phyloP scores from a whole-genome alignment of 2,329 filamentous ascomycete genomes.

The Scedosporium minutisporum region DNA sequence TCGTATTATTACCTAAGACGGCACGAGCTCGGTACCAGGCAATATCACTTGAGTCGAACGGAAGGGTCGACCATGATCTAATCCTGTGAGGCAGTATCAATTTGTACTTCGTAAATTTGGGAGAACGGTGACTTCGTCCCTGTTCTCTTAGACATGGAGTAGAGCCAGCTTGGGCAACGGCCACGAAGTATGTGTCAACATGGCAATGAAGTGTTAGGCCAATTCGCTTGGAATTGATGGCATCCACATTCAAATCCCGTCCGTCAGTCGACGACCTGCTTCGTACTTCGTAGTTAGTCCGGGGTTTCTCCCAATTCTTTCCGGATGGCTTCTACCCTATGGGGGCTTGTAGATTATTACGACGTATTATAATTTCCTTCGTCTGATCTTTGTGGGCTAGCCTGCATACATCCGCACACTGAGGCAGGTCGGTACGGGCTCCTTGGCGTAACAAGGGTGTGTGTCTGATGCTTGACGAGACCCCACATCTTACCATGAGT shows the following conservation, averaged over 20 bases:
- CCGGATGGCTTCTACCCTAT: neutral
- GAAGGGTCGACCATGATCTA: neutral
- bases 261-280: too few species aligned
- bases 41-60: neutral
- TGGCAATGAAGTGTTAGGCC: neutral
- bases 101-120: too few species aligned
- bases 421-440: neutral
- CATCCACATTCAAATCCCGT: too few species aligned
- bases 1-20: neutral
- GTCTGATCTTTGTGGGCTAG: neutral
- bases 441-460: neutral
- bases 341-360: neutral
- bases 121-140: too few species aligned
- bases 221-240: neutral
- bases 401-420: conserved; percentile 1
- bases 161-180: too few species aligned
- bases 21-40: neutral
- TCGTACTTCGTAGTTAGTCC: too few species aligned
- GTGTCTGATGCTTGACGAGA: neutral
- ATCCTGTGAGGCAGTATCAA: neutral
- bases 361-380: neutral
- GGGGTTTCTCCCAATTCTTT: too few species aligned
- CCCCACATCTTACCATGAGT: too few species aligned
- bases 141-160: too few species aligned
- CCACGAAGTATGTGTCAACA: too few species aligned